Base-by-base conservation (phyloP, 2,329 filamentous ascomycete genomes). In the Hypoxylon sp. region DNA sequence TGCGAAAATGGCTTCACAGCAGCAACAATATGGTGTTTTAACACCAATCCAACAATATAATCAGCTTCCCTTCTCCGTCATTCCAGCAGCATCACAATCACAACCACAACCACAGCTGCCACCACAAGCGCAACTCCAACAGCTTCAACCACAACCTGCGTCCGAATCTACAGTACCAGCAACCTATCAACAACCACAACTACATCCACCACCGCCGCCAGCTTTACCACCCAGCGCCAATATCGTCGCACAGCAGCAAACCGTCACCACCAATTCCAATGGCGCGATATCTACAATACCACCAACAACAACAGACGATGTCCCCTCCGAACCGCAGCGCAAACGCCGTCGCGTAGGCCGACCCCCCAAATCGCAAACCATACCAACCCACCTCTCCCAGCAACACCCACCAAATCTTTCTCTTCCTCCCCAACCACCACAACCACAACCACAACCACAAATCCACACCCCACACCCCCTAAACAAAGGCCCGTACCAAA, bases 401-500 rank as follows among this genome's bases (percentile, higher is more conserved):
- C n/a, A n/a, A n/a, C n/a, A n/a, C n/a, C n/a, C n/a, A n/a, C n/a
- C n/a, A n/a, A n/a, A n/a, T n/a, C 36, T 21, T 23, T 23, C 34
- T 21, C 25, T 26, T 20, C 20, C 12, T 8, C 47, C 36, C 25
- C 15, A 40, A 16, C 47, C 46, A 4, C 52, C 40, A 2, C 34
- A 31, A 3, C 31, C n/a, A 7, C 45, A 54, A 7, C 13, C 36
- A 2, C 31, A 48, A 3, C 53, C 59, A 1, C 52, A 40, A 11
- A 55, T 45, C 11, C 58, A 57, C 23, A 49, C 55, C 9, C 46
- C 53, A 13, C 59, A 64, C 11, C 62, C 62, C 1, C 51, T 67
- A 11, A 60, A 38, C 46, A 63, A 61, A 21, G 65, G 65, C 0
- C 65, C 65, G 4, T 67, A 67, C 58, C 27, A 54, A 19, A 63